Base-by-base conservation (phyloP, 805 yeast genomes). In the Cyberlindnera xylosilytica region DNA sequence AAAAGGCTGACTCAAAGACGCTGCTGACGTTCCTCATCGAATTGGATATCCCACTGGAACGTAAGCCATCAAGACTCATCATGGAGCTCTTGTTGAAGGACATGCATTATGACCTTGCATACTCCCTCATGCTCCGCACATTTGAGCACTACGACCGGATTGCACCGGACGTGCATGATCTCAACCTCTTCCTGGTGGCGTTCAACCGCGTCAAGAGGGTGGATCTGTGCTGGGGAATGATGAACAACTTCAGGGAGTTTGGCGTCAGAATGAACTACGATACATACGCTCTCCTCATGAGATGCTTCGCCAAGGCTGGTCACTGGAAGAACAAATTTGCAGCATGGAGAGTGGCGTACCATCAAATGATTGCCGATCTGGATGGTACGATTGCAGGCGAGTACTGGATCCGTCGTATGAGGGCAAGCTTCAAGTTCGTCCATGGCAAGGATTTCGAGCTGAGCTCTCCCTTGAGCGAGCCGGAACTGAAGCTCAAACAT, bases 211-310 rank as follows among this genome's bases (percentile, higher is more conserved):
- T 45, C 4, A 72, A 68, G 15, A 55, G 69, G 40, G 49, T 66
- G 2, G 74, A 70, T 48, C 42, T 69, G 29, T 52, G 64, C 0
- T 28, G 65, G 8, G 55, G 65, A 18, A 56, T 61, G 1, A 51
- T 63, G 23, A 64, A 67, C 36, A 60, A 65, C 3, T 65, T 66
- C 34, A 39, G 42, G 3, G 30, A 47, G 8, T 46, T 52, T 31
- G 42, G 50, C 10, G 49, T 69, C 4, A 37, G 36, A 15, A 69
- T 74, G 4, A 55, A 64, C 35, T 38, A 46, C 8, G 58, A 57
- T 1, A 52, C 61, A 1, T 69, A 67, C 35, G 61, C 61, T 19
- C 46, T 62, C 29, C 47, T 70, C 4, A 61, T 68, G 53, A 66
- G 64, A 44, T 40, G 64, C 6, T 40, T 66, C 4, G 62, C 65